Base-by-base conservation (phyloP, 2,329 filamentous ascomycete species). In the Chaetomiaceae sp. region DNA sequence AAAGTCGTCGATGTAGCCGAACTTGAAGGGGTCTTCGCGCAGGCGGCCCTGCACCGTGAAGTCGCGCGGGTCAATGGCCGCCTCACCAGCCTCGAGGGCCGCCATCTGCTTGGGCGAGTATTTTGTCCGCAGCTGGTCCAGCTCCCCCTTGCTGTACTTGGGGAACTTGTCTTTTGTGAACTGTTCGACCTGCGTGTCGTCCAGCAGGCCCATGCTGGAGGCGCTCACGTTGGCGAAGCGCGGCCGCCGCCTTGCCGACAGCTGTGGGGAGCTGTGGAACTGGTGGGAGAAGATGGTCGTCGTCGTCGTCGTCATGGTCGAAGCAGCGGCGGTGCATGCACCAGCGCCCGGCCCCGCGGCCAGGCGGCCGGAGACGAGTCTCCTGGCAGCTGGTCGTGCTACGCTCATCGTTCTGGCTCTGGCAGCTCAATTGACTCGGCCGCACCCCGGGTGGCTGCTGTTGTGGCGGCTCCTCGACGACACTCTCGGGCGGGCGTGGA, bases 1-100 rank as follows among this genome's bases (percentile, higher is more conserved):
- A 63, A 96, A 86, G 68, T 95, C 89, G 66, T 96, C 90, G 49
- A 92, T 71, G 68, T 95, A 93, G 55, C 81, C 75, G 44, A 91
- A 73, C 47, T 76, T 75, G 74, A 88, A 87, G 8, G 83, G 78
- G 65, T 95, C 90, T 48, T 73, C 77, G 55, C 89, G 83, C 60
- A 87, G 68, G 38, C 81, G 77, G 58, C 85, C 87, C 70, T 93
- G 86, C 30, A 81, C 75, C 37, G 85, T 76, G 65, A 96, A 66
- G 68, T 97, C 89, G 58, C 82, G 75, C 9, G 85, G 73, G 64
- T 86, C 78, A 66, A 96, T 83, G 58, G 86, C 82, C 55, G 78
- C 73, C 70, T 96, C 91, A 61, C 86, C 90, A 42, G 87, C 86
- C 70, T 87, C 77, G 65, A 97, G 82, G 51, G 90, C 89, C 50